Evolutionary conservation across 768 basidiomycete genomes (phyloP).

Genomic region (Trametes sanguinea): DNA sequence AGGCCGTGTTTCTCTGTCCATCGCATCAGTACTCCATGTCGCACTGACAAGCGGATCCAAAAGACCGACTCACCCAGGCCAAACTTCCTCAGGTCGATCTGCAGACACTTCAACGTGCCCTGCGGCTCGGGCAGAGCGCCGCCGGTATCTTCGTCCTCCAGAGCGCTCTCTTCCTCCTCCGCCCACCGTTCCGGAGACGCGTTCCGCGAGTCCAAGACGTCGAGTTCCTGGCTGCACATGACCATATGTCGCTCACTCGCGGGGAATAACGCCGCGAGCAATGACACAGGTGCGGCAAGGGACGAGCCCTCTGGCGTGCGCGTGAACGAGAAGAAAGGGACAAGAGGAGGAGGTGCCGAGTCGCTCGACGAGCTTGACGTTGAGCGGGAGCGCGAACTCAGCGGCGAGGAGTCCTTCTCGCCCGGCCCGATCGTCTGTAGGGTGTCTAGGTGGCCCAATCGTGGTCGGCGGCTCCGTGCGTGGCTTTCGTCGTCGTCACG

Average conservation of each 20-base stretch:
- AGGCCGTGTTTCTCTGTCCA: conserved; percentile 72
- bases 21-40: neutral
- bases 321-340: conserved; percentile 83
- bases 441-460: conserved; percentile 15
- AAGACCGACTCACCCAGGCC: conserved; percentile 55
- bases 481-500: neutral
- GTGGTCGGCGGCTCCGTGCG: conserved; percentile 2
- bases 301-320: conserved; percentile 76
- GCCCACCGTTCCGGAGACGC: conserved; percentile 26
- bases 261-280: conserved; percentile 71
- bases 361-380: conserved; percentile 16
- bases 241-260: conserved; percentile 73
- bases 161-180: conserved; percentile 34
- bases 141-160: conserved; percentile 37
- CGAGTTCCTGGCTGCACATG: conserved; percentile 70
- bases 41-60: neutral
- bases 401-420: neutral
- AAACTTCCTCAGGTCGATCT: conserved; percentile 72
- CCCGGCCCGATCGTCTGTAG: neutral
- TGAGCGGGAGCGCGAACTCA: conserved; percentile 20
- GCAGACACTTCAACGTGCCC: conserved; percentile 58
- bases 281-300: conserved; percentile 67
- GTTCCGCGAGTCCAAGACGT: conserved; percentile 48
- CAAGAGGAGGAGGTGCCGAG: conserved; percentile 26
- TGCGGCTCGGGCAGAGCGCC: conserved; percentile 20